Evolutionary conservation across 1,284 basidiomycete species (phyloP), one percentile per base, ranked within the genome.

Genomic region (Microbotryum lychnidis-dioicae): DNA sequence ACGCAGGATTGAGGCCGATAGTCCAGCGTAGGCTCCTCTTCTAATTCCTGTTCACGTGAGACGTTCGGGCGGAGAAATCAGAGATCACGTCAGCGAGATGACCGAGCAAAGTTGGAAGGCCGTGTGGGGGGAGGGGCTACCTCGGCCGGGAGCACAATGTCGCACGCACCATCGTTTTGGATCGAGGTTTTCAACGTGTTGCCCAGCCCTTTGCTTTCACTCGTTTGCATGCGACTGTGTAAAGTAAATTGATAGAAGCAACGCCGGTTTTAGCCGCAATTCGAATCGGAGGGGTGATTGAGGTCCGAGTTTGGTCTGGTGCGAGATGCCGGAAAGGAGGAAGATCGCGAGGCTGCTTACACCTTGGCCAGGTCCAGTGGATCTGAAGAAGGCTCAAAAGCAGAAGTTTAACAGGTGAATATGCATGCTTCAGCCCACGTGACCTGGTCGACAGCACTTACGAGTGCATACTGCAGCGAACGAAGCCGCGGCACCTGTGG

Each of bases 1-100:
- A 44, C 91, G 83, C 72, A 93, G 77, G 82, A 90, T 86, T 33
- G 91, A 93, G 37, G 90, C 91, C 1, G 86, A 81, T 62, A 93
- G 87, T 23, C 91, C 91, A 71, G 70, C 65, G 56, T 71, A 72
- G 48, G 68, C 69, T 49, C 71, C 71, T 55, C 61, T 57, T 16
- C 50, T 54, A n/a, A 72, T 6, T 14, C 71, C 71, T 71, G 61
- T 21, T 6, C 5, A 12, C 6, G 20, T 12, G 49, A 12, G 23
- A 20, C 9, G 55, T n/a, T 16, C 14, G 29, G 21, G 51, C 27
- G 50, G 14, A 46, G 33, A 31, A 9, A 37, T 4, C 23, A 45
- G 25, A 14, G 16, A 9, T n/a, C n/a, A 29, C 18, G 50, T 23
- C 12, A 12, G n/a, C 42, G 29, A 29, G 48, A 33, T 8, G 23